Base-by-base conservation (phyloP, 192 early-diverging fungal genomes). In the Chytriomyces sp. region DNA sequence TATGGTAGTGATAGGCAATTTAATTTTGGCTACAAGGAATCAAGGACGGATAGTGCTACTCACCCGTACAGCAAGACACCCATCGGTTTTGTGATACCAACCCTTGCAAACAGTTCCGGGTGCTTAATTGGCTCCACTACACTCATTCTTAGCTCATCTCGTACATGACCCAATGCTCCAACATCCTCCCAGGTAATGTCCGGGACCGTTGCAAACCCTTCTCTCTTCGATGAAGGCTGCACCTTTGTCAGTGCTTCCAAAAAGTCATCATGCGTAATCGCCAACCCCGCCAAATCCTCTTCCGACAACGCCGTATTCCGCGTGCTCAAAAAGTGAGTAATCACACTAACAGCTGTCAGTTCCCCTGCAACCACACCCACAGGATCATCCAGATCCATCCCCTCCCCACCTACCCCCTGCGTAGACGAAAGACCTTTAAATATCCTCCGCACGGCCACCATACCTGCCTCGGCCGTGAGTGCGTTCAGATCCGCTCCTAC, bases 201-300 rank as follows among this genome's bases (percentile, higher is more conserved):
- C 0, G 97, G 96, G 0, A 97, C 94, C 0, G 97, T 98, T 0
- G 97, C 96, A 82, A 99, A 99, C 5, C 97, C 97, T 79, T 99
- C 97, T 72, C 97, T 93, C 72, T 99, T 97, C 25, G 95, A 89
- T 3, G 93, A 94, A 4, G 97, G 97, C 78, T 98, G 96, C 0
- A 99, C 97, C 66, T 94, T 93, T 36, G 84, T 87, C 41, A 96
- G 72, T 0, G 96, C 96, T 54, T 84, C 80, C 8, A 90, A 64
- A 78, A 99, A 99, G 77, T 99, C 97, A 0, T 86, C 90, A 56
- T 87, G 83, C 5, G 85, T 91, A 69, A 99, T 94, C 28, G 86
- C 84, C 5, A 98, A 79, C 6, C 91, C 86, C 52, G 91, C 90
- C 17, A 99, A 86, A 80, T 97, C 93, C 36, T 83, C 91, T 2